Evolutionary conservation across 805 yeast genomes (phyloP), one percentile per base, ranked within the genome.

Genomic region (Zygosaccharomyces rouxii): DNA sequence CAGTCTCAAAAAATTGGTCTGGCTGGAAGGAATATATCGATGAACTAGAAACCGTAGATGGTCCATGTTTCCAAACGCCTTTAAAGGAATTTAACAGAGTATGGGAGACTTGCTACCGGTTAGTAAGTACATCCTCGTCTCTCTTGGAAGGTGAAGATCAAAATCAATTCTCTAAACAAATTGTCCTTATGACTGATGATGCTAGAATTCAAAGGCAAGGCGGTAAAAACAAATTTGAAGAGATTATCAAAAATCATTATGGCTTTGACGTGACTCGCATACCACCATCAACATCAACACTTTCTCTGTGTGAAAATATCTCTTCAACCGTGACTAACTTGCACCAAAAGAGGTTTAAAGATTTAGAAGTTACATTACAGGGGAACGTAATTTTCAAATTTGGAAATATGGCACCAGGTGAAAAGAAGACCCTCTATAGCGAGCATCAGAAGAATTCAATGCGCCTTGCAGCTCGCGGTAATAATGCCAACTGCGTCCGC

Each of bases 1-100:
- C 76, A 57, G 69, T 73, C 0, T 60, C 65, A 14, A 61, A 70
- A 11, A 53, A 54, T 3, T 79, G 82, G 82, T 62, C 67, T 10
- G 80, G 79, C 1, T 77, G 82, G 79, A 66, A 67, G 29, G 71
- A 70, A 31, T 38, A 46, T 16, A 25, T 51, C 26, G 47, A 42
- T 19, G 38, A 38, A 28, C 16, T 51, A 14, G 23, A 64, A 33
- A 66, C 72, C 1, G 51, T 49, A 28, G 41, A 46, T 7, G 45
- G 54, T 10, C 41, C 50, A 6, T 39, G 59, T 6, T 64, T 64
- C 25, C 41, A 37, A 14, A 49, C 53, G 23, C 51, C 52, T 3
- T 53, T 54, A 7, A 44, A 48, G 14, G 62, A 58, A 35, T 10
- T 53, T 25, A 38, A 46, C 5, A 45, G 48, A n/a, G 58, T 54